A percentile compares a stretch with the other conserved stretches of the same genome.
Evolutionary conservation across 768 basidiomycete genomes (phyloP).

Genomic region (Serpula lacrymans): DNA sequence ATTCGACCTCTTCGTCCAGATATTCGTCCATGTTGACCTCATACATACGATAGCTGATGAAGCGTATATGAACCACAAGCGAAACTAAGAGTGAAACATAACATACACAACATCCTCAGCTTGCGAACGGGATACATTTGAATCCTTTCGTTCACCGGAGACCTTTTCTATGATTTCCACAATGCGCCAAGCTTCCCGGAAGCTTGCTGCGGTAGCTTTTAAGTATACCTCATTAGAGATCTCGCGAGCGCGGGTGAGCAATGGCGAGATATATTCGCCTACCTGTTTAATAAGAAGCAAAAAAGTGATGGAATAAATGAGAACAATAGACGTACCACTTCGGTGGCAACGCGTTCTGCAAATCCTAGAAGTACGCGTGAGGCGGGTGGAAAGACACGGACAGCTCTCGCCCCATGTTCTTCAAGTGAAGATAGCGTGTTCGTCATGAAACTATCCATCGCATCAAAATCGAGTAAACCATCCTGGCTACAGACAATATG

Average conservation of each 20-base stretch:
- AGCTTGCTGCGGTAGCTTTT: constrained; percentile 85
- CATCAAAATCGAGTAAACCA: constrained; percentile 76
- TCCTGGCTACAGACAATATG: constrained; percentile 29
- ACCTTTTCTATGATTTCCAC: constrained; percentile 73
- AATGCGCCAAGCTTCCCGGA: constrained; percentile 83
- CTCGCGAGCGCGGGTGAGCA: constrained; percentile 75
- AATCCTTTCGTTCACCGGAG: constrained; percentile 36
- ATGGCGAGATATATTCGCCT: constrained; percentile 78
- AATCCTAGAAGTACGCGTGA: constrained; percentile 79
- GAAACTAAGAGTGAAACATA: constrained; percentile 1
- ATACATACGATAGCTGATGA: constrained; percentile 84
- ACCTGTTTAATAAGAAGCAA: constrained; percentile 45
- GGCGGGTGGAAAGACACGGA: constrained; percentile 79
- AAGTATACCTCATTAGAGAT: constrained; percentile 71
- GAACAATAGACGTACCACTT: constrained; percentile 60
- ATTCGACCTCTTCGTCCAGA: constrained; percentile 89
- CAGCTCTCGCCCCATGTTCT: constrained; percentile 77
- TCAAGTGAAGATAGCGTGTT: constrained; percentile 59
- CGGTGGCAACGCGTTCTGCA: constrained; percentile 77
- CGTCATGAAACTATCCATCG: constrained; percentile 91
- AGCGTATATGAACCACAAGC: background rate
- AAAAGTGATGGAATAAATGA: constrained; percentile 5
- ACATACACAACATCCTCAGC: constrained; percentile 85
- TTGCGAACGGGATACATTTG: constrained; percentile 42
- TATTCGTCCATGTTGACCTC: constrained; percentile 98